Conservation (phyloP, 2,329 filamentous ascomycete genomes). For the Blumeriella jaapii region DNA sequence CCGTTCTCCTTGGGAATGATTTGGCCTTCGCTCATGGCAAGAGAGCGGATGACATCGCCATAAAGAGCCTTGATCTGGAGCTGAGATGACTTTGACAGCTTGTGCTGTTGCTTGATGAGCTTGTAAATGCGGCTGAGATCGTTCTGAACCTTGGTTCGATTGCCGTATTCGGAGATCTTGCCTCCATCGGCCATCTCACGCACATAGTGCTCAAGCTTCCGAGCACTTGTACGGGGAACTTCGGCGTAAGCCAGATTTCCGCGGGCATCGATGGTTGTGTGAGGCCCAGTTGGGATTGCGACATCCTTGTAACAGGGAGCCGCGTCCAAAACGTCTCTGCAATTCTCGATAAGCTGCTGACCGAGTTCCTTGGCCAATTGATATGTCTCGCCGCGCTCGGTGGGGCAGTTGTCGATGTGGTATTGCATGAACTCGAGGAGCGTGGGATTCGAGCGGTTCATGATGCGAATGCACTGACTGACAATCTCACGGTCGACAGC, state of each 20-base stretch:
- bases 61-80: slow-evolving; percentile 94
- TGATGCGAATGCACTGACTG: slow-evolving; percentile 95
- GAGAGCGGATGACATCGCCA: slow-evolving; percentile 82
- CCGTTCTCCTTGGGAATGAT: slow-evolving; percentile 81
- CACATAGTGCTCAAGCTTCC: slow-evolving; percentile 97
- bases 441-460: slow-evolving; percentile 96
- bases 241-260: slow-evolving; percentile 92
- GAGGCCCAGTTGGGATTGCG: slow-evolving; percentile 77
- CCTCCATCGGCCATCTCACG: slow-evolving; percentile 97
- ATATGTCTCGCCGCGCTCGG: slow-evolving; percentile 94
- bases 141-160: slow-evolving; percentile 94
- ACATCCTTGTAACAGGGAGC: slow-evolving; percentile 96
- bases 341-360: slow-evolving; percentile 91
- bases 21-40: slow-evolving; percentile 96
- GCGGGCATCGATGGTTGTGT: slow-evolving; percentile 82
- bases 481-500: slow-evolving; percentile 95
- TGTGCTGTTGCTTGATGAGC: slow-evolving; percentile 96
- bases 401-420: slow-evolving; percentile 97
- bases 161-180: slow-evolving; percentile 97
- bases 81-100: slow-evolving; percentile 90
- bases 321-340: slow-evolving; percentile 76
- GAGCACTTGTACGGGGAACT: slow-evolving; percentile 72
- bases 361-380: slow-evolving; percentile 93
- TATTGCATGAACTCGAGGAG: slow-evolving; percentile 99
- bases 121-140: slow-evolving; percentile 94